Percentiles rank a stretch among this genome's conserved stretches.
Evolutionary conservation across 1,139 yeast species (phyloP).

Genomic region (Arxiozyma bovina): DNA sequence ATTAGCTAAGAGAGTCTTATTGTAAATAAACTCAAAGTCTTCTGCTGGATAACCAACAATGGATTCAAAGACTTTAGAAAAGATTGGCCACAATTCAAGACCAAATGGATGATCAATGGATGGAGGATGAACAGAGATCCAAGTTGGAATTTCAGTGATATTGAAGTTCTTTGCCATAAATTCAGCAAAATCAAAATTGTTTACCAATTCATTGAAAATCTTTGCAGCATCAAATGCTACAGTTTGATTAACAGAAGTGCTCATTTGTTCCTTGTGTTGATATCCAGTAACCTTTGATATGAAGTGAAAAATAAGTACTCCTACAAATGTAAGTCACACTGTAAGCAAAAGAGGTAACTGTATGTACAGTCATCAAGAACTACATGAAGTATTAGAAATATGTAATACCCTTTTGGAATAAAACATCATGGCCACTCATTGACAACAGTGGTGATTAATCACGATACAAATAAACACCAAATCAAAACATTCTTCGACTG

Average conservation of each 20-base stretch:
- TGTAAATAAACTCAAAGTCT: conserved; percentile 55
- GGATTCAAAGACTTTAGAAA: conserved; percentile 47
- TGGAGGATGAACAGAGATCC: conserved; percentile 37
- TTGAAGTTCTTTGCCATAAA: conserved; percentile 1
- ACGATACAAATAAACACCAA: too few relatives aligned
- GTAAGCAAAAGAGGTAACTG: too few relatives aligned
- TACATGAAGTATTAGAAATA: too few relatives aligned
- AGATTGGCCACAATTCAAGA: conserved; percentile 78
- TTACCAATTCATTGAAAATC: background rate
- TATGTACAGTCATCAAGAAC: too few relatives aligned
- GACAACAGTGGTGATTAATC: too few relatives aligned
- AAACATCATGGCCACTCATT: too few relatives aligned
- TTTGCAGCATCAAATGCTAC: conserved; percentile 1
- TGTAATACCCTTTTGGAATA: too few relatives aligned
- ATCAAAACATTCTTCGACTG: too few relatives aligned
- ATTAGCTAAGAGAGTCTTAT: conserved; percentile 59
- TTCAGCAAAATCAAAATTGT: background rate
- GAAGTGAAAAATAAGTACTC: too few relatives aligned
- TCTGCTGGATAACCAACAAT: conserved; percentile 62
- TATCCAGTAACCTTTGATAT: background rate
- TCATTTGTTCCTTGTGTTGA: background rate
- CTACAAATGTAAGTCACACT: too few relatives aligned
- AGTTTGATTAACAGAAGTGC: background rate
- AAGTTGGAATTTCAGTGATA: conserved; percentile 6
- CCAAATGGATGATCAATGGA: conserved; percentile 83